phyloP scores from a whole-genome alignment of 1,284 basidiomycete genomes.

The Marasmius tenuissimus region DNA sequence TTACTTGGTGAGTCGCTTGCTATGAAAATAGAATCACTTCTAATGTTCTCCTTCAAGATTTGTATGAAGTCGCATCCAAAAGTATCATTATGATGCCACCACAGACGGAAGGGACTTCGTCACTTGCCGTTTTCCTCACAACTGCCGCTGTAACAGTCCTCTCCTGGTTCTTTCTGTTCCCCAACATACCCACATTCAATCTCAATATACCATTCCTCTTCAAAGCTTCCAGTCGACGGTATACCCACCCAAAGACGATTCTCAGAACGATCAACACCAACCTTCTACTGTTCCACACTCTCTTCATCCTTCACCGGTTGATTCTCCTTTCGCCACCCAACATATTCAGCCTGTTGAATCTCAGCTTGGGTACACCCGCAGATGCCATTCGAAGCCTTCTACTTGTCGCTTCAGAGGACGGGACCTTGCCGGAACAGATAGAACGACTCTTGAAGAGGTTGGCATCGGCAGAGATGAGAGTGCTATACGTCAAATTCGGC shows the following conservation, averaged over 20 bases:
- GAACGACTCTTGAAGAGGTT: slow-evolving; percentile 57
- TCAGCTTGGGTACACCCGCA: slow-evolving; percentile 55
- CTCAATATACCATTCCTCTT: neutral
- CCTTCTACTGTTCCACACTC: slow-evolving; percentile 49
- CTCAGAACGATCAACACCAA: slow-evolving; percentile 1
- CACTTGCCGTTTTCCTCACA: slow-evolving; percentile 8
- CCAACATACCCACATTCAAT: neutral
- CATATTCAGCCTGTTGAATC: slow-evolving; percentile 52
- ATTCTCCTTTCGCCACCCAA: slow-evolving; percentile 56
- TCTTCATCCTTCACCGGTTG: slow-evolving; percentile 52
- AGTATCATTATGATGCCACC: neutral
- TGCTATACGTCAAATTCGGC: slow-evolving; percentile 65
- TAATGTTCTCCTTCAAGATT: neutral
- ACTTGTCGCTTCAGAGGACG: slow-evolving; percentile 33
- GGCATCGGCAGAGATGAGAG: slow-evolving; percentile 56
- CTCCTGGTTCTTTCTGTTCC: slow-evolving; percentile 9
- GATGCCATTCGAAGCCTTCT: slow-evolving; percentile 51
- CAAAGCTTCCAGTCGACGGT: neutral
- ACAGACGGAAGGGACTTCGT: slow-evolving; percentile 9
- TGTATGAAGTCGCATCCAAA: neutral
- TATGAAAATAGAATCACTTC: neutral
- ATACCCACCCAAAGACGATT: neutral
- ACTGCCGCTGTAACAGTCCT: slow-evolving; percentile 1
- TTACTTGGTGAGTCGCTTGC: neutral
- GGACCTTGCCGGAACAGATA: slow-evolving; percentile 42